Conservation (phyloP, 352 stramenopile genomes). For the Pythium apleroticum region DNA sequence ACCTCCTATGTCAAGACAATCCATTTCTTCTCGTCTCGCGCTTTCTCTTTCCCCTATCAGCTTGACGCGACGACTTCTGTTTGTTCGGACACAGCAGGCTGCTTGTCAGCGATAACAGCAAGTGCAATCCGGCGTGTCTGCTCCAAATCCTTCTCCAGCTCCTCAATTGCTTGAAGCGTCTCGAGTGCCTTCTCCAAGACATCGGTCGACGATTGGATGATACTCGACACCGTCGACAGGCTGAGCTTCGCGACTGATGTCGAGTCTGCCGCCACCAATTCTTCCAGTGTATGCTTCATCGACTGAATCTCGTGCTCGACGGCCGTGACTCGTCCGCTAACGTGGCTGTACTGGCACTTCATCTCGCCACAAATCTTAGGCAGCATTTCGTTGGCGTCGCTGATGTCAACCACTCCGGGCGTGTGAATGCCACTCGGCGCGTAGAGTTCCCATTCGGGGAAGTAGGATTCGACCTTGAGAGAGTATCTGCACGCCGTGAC, state of each 20-base stretch:
- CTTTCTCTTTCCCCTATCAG: conserved; percentile 12
- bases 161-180: conserved; percentile 52
- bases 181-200: conserved; percentile 61
- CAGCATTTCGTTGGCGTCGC: conserved; percentile 47
- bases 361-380: conserved; percentile 67
- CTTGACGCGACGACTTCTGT: conserved; percentile 18
- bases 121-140: background rate
- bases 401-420: conserved; percentile 66
- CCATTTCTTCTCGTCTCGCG: background rate
- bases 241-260: conserved; percentile 54
- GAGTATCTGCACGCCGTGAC: conserved; percentile 57
- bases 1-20: background rate
- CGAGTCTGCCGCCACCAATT: conserved; percentile 12
- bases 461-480: conserved; percentile 46
- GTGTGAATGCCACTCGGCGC: conserved; percentile 61
- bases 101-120: background rate
- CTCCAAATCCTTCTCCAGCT: conserved; percentile 21
- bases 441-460: conserved; percentile 41
- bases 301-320: conserved; percentile 53
- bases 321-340: conserved; percentile 44
- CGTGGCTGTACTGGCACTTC: conserved; percentile 63
- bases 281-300: conserved; percentile 20
- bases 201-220: conserved; percentile 50
- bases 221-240: conserved; percentile 49
- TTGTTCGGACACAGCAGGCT: background rate